phyloP scores from a whole-genome alignment of 2,329 filamentous ascomycete genomes.

The Pseudocercospora musae region DNA sequence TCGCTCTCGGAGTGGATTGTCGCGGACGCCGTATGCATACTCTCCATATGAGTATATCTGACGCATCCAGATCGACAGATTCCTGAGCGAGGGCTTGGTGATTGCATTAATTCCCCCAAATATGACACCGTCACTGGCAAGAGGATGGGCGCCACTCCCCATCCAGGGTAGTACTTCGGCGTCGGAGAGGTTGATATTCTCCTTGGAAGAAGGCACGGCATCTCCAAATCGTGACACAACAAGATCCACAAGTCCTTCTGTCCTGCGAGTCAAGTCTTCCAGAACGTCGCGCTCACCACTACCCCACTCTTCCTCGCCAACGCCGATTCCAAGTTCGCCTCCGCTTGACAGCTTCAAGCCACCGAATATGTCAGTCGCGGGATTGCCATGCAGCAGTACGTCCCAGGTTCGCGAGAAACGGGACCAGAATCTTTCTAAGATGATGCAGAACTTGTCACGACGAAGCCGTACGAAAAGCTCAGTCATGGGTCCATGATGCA shows the following conservation, averaged over 20 bases:
- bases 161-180: conserved; percentile 60
- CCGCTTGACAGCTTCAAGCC: conserved; percentile 85
- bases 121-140: conserved; percentile 75
- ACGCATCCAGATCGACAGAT: conserved; percentile 82
- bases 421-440: conserved; percentile 80
- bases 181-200: conserved; percentile 26
- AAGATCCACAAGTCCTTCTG: conserved; percentile 82
- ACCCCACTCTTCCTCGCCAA: conserved; percentile 91
- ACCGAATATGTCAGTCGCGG: conserved; percentile 71
- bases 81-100: conserved; percentile 66
- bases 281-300: conserved; percentile 91
- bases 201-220: conserved; percentile 35
- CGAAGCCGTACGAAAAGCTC: conserved; percentile 64
- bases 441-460: conserved; percentile 65
- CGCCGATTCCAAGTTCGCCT: conserved; percentile 87
- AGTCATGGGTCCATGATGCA: conserved; percentile 78
- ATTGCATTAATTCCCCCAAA: conserved; percentile 79
- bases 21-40: conserved; percentile 77
- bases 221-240: conserved; percentile 83
- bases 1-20: conserved; percentile 69
- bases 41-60: conserved; percentile 81
- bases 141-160: conserved; percentile 65
- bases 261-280: conserved; percentile 76
- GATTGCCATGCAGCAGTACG: conserved; percentile 85
- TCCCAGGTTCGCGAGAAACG: conserved; percentile 69